Percentiles rank a stretch among this genome's conserved stretches.
These are phyloP conservation scores for Metarhizium anisopliae DNA, from an alignment of 2,329 filamentous ascomycete species.

Conservation along the genomic window DNA sequence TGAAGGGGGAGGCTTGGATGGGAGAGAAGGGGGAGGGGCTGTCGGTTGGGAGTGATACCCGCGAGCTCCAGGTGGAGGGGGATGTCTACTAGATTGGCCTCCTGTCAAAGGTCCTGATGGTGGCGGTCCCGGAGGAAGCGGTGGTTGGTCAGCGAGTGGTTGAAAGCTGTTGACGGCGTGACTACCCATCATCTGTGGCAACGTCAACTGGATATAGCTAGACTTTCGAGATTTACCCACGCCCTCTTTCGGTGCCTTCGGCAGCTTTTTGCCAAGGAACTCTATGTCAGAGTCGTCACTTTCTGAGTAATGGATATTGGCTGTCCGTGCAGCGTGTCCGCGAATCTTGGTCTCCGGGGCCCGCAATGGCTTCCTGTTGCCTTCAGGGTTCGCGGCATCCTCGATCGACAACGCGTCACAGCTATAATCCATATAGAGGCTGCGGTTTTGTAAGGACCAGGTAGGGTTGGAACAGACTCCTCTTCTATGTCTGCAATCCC, in stretches of 20 bases:
- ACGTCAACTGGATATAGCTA: constrained; percentile 31
- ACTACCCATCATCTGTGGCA: constrained; percentile 17
- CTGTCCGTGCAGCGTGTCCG: constrained; percentile 24
- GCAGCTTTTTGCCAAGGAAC: constrained; percentile 28
- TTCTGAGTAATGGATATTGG: constrained; percentile 36
- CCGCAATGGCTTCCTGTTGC: constrained; percentile 12
- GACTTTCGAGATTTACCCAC: constrained; percentile 29
- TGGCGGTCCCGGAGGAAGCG: constrained; percentile 29
- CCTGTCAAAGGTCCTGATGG: constrained; percentile 17
- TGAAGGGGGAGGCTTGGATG: constrained; percentile 19
- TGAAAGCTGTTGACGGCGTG: constrained; percentile 11
- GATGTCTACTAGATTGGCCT: constrained; percentile 4
- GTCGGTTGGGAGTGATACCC: constrained; percentile 9
- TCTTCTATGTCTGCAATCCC: constrained; percentile 37
- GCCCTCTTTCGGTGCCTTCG: constrained; percentile 18
- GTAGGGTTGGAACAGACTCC: constrained; percentile 27
- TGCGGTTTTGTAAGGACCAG: constrained; percentile 42
- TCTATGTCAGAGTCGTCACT: constrained; percentile 37
- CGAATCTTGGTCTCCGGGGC: constrained; percentile 23
- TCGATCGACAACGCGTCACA: constrained; percentile 31
- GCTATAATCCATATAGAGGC: constrained; percentile 38
- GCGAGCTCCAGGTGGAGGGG: constrained; percentile 15
- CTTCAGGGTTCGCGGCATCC: constrained; percentile 16
- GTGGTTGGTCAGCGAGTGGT: constrained; percentile 20
- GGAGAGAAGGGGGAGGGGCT: constrained; percentile 16